Evolutionary conservation across 257 asterid species (phyloP), one percentile per base, ranked within the genome.

Genomic region (Anisodus acutangulus): DNA sequence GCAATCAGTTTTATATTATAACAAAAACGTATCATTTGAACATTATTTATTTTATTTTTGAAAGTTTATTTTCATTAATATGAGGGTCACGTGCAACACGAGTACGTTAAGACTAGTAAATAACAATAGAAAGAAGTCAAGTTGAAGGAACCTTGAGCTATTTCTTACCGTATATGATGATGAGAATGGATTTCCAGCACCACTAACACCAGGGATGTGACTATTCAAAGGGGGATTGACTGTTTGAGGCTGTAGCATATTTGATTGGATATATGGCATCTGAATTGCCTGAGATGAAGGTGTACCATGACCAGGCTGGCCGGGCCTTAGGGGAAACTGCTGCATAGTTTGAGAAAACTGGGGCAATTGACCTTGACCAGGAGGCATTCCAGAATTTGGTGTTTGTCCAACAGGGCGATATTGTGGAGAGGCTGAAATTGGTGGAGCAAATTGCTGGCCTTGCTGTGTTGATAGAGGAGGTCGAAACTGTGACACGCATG

Each of bases 281-380:
- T 83, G 85, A 63, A 84, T 78, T 55, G 86, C 83, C 88, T 85
- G 90, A 22, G 93, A 88, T 66, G 95, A 80, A 74, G 91, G 94
- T 54, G 89, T 85, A 78, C 83, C 89, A 83, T 86, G 92, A 64
- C 93, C 94, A 70, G 91, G 87, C 87, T 91, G 98, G 59, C 88
- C 43, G 51, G 93, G 92, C 51, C 92, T 89, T 39, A 85, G 89
- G 88, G 90, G 86, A 89, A 89, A 94, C 82, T 92, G 97, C 83
- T 88, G 98, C 91, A 88, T 88, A 72, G 90, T 88, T 87, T 95
- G 98, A 85, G 98, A 90, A 91, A 88, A 94, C 83, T 87, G 97
- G 80, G 90, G 91, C 8, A 78, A 89, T 68, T 93, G 97, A 88
- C 84, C 88, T 89, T 92, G 97, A 83, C 94, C 91, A 78, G 89